Evolutionary conservation across 1,139 yeast species (phyloP).

Genomic region (Pichia sp.): DNA sequence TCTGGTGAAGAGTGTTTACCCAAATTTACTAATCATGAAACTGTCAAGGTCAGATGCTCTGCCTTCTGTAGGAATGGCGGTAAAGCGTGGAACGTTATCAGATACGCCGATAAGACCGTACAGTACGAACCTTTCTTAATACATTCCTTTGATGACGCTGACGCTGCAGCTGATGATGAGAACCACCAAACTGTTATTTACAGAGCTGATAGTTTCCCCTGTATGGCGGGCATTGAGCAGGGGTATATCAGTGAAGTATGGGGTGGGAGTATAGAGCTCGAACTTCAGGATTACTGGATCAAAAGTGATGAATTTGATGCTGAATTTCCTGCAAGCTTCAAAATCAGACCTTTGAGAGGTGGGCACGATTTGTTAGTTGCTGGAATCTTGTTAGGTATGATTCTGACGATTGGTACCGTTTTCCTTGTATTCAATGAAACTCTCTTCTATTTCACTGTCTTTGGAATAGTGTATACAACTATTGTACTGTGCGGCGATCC

Average conservation of each 20-base stretch:
- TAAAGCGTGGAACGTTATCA: conserved; percentile 68
- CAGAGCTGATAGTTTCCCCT: conserved; percentile 82
- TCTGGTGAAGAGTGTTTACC: conserved; percentile 49
- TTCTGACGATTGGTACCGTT: background rate
- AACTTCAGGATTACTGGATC: conserved; percentile 39
- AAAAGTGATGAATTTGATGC: conserved; percentile 40
- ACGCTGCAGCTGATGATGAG: conserved; percentile 63
- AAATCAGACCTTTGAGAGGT: conserved; percentile 40
- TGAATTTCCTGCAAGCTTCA: conserved; percentile 68
- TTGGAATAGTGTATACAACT: conserved; percentile 50
- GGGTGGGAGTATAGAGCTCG: conserved; percentile 77
- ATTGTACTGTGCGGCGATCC: conserved; percentile 78
- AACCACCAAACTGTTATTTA: conserved; percentile 38
- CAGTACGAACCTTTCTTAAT: conserved; percentile 68
- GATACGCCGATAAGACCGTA: conserved; percentile 62
- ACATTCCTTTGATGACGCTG: no score
- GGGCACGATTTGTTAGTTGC: conserved; percentile 1
- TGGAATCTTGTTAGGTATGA: conserved; percentile 1
- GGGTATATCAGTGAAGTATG: conserved; percentile 63
- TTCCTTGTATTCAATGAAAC: background rate
- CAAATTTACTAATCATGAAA: conserved; percentile 34
- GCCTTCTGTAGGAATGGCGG: conserved; percentile 78
- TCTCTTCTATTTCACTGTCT: conserved; percentile 51
- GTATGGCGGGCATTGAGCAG: conserved; percentile 87
- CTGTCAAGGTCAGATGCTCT: conserved; percentile 69